These are phyloP conservation scores for Scopulariopsis brevicaulis DNA, from an alignment of 2,329 filamentous ascomycete genomes.

Conservation along the genomic window DNA sequence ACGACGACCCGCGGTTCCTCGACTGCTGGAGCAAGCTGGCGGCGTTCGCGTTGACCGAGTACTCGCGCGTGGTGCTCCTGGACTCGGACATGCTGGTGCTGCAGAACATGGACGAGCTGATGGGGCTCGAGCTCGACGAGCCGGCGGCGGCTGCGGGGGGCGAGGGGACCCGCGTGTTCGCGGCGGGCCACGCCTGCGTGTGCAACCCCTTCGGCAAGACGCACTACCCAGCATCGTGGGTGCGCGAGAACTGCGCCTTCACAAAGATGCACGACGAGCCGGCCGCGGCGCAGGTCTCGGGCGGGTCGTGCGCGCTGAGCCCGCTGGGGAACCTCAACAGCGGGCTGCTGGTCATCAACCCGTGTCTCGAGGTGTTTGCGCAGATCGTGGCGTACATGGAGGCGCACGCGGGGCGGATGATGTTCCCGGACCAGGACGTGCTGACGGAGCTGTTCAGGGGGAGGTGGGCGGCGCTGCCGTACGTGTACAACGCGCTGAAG, in stretches of 20 bases:
- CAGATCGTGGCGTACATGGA: conserved; percentile 41
- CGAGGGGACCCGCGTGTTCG: conserved; percentile 57
- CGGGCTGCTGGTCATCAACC: conserved; percentile 46
- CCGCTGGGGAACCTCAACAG: conserved; percentile 38
- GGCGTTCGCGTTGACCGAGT: conserved; percentile 66
- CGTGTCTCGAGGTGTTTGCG: conserved; percentile 31
- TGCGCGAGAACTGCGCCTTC: conserved; percentile 45
- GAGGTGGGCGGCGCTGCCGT: conserved; percentile 47
- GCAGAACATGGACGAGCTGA: conserved; percentile 84
- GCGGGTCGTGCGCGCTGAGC: conserved; percentile 28
- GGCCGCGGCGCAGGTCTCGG: conserved; percentile 31
- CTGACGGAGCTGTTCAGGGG: conserved; percentile 42
- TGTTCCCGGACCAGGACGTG: conserved; percentile 49
- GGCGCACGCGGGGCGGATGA: conserved; percentile 28
- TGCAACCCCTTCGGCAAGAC: conserved; percentile 71
- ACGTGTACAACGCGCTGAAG: conserved; percentile 53
- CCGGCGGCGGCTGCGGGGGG: conserved; percentile 5
- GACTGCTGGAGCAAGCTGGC: conserved; percentile 85
- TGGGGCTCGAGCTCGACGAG: conserved; percentile 65
- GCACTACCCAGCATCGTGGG: conserved; percentile 69
- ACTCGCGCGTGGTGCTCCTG: conserved; percentile 69
- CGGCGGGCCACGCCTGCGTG: conserved; percentile 72
- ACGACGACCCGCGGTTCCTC: conserved; percentile 72
- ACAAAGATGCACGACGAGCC: conserved; percentile 38
- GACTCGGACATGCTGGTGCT: conserved; percentile 82